Percentiles rank a stretch among this genome's conserved stretches.
These are phyloP conservation scores for Ophiostoma tasmaniense DNA, from an alignment of 2,329 filamentous ascomycete genomes.

Conservation along the genomic window DNA sequence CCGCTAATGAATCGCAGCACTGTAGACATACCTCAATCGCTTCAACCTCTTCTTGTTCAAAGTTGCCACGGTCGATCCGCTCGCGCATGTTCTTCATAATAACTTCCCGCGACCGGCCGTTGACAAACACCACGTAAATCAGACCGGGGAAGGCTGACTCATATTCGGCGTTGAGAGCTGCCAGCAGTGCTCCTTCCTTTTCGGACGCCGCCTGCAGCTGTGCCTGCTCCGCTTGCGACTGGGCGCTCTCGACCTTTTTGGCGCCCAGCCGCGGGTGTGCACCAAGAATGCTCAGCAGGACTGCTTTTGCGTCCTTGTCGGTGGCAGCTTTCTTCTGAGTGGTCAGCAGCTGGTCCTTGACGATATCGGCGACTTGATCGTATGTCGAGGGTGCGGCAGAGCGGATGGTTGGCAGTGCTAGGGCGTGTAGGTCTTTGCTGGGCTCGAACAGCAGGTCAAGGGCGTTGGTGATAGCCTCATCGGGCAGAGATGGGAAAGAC, in stretches of 20 bases:
- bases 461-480: slow-evolving; percentile 44
- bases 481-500: slow-evolving; percentile 47
- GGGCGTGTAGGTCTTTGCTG: slow-evolving; percentile 61
- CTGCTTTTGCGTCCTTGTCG: slow-evolving; percentile 37
- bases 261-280: slow-evolving; percentile 79
- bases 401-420: slow-evolving; percentile 60
- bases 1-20: no score
- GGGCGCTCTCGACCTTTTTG: slow-evolving; percentile 70
- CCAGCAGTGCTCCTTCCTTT: slow-evolving; percentile 50
- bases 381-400: slow-evolving; percentile 50
- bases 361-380: slow-evolving; percentile 55
- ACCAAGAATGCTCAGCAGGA: slow-evolving; percentile 63
- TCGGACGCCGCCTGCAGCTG: slow-evolving; percentile 51
- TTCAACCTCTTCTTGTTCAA: slow-evolving; percentile 58
- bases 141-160: slow-evolving; percentile 73
- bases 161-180: slow-evolving; percentile 64
- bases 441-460: slow-evolving; percentile 83
- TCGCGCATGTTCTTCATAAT: slow-evolving; percentile 76
- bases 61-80: slow-evolving; percentile 61
- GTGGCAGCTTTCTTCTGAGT: slow-evolving; percentile 39
- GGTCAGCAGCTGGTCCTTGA: slow-evolving; percentile 54
- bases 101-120: slow-evolving; percentile 61
- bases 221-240: slow-evolving; percentile 75
- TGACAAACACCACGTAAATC: slow-evolving; percentile 87
- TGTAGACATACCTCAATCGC: slow-evolving; percentile 62